A percentile compares a stretch with the other conserved stretches of the same genome.
Conservation (phyloP, 2,329 filamentous ascomycete species). For the Waltergamsia citrina region DNA sequence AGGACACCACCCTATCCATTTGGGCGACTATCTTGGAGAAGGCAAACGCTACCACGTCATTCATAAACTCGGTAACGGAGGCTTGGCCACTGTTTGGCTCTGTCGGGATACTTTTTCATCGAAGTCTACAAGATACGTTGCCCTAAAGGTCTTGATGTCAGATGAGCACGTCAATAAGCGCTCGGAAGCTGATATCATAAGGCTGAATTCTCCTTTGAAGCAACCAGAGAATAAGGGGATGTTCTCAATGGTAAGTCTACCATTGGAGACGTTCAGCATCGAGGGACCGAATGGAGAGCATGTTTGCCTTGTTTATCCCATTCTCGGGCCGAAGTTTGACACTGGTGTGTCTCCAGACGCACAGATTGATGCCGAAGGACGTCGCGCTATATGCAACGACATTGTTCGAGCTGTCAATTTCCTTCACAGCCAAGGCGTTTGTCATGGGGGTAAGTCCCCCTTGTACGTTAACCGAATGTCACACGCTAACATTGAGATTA, state of each 20-base stretch:
- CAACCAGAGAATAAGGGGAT: constrained; percentile 5
- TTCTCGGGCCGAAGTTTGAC: constrained; percentile 16
- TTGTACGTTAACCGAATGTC: neutral
- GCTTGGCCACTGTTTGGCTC: constrained; percentile 34
- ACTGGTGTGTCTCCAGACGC: constrained; percentile 6
- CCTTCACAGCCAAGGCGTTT: constrained; percentile 15
- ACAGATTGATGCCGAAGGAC: constrained; percentile 1
- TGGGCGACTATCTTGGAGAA: constrained; percentile 23
- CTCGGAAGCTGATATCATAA: constrained; percentile 9
- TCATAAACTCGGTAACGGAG: constrained; percentile 33
- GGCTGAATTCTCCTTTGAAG: no score
- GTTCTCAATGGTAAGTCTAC: constrained; percentile 7
- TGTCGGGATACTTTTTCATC: constrained; percentile 17
- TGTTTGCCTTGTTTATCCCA: constrained; percentile 13
- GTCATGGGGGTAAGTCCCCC: constrained; percentile 18
- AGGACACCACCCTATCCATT: constrained; percentile 30
- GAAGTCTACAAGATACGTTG: constrained; percentile 12
- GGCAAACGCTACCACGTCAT: constrained; percentile 28
- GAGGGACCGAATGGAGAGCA: constrained; percentile 16
- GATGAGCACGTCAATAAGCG: constrained; percentile 10
- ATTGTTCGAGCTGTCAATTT: constrained; percentile 10
- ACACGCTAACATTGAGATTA: constrained; percentile 4
- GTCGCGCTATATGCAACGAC: constrained; percentile 12
- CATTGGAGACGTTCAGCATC: constrained; percentile 12
- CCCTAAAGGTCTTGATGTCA: constrained; percentile 20